Base-by-base conservation (phyloP, 257 asterid genomes). In the Gentiana macrophylla region DNA sequence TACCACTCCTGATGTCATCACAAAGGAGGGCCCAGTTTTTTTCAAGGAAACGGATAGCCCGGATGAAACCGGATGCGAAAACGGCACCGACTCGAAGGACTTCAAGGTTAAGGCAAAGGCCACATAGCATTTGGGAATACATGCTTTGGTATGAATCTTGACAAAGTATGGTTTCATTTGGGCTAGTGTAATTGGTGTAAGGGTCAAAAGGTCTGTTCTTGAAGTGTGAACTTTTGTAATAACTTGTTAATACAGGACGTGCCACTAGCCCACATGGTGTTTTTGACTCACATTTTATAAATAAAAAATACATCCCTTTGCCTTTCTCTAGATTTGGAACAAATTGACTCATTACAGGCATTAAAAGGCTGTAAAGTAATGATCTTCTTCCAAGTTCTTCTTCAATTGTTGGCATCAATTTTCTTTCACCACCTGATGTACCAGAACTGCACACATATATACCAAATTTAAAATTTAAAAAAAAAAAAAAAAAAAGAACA, bases 51-150 rank as follows among this genome's bases (percentile, higher is more conserved):
- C 76, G 82, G 58, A 90, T 84, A 6, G 97, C 96, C 38, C 94
- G 83, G 62, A 86, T 86, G 62, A 90, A 86, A 3, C 94, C 95
- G 0, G 97, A 89, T 53, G 97, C 97, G 45, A 89, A 89, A 35
- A 89, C 96, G 9, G 97, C 97, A 49, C 97, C 97, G 35, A 84
- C 97, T 13, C 97, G 93, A 13, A 89, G 84, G 56, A 89, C 97
- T 2, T 89, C 84, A 5, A 15, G 11, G 83, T 74, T 66, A 8
- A 78, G 82, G 71, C 67, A 59, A 5, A 89, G 81, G 6, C 97
- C 97, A 57, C 94, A 89, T 12, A 89, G 94, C 94, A 89, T 89
- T 63, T 89, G 97, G 33, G 95, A 77, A 67, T 84, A 89, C 97
- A 89, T 89, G 79, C 91, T 80, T 44, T 89, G 97, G 79, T 86